Evolutionary conservation across 176 grass and related monocot species (phyloP), one percentile per base, ranked within the genome.

Genomic region (Poa pratensis): DNA sequence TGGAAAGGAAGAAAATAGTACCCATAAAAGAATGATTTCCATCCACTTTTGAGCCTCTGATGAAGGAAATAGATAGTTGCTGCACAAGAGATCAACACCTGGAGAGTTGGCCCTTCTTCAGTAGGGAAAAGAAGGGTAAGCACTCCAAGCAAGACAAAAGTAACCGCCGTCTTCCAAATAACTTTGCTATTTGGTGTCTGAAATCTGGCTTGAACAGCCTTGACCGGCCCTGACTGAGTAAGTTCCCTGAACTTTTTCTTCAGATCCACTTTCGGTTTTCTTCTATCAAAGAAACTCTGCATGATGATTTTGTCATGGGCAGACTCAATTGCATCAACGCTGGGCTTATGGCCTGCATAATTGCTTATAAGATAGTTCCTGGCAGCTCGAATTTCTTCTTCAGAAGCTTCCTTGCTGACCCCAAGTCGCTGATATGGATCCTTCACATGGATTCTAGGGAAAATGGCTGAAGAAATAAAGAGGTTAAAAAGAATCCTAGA

Each of bases 341-440:
- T 99, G 89, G 88, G 91, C 55, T 99, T 92, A 53, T 99, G 93
- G 30, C 90, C 88, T 70, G 88, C 83, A 86, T 99, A 94, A 82
- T 96, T 94, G 69, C 88, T 93, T 85, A 92, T 92, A 13, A 96
- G 76, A 92, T 89, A 99, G 68, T 88, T 99, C 82, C 96, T 91
- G 28, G 91, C 90, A 81, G 93, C 93, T 91, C 89, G 93, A 78
- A 99, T 99, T 94, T 99, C 93, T 92, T 99, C 96, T 89, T 90
- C 90, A 72, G 93, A 99, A 82, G 96, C 96, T 83, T 99, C 96
- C 62, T 18, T 90, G 84, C 93, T 95, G 83, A 99, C 87, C 40
- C 96, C 91, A 64, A 99, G 88, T 63, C 90, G 73, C 70, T 91
- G 86, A 75, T 96, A 99, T 74, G 93, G 93, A 85, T 96, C 96